Conservation (phyloP, 306 rosid species). For the Arachis hypogaea region DNA sequence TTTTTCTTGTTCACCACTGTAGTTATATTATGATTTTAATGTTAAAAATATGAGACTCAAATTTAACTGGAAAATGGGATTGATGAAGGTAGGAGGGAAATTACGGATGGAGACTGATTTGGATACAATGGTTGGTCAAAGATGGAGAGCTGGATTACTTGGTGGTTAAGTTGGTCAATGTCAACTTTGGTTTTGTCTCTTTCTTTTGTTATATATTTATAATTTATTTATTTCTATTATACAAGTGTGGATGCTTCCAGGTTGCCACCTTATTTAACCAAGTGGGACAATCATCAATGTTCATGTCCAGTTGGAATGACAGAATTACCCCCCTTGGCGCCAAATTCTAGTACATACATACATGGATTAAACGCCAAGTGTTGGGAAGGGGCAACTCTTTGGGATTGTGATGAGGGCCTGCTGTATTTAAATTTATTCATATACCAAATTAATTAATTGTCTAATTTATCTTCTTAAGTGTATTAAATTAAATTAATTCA, state of each 20-base stretch:
- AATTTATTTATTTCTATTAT: not conserved
- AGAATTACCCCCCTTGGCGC: slow-evolving; percentile 5
- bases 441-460: too few species aligned
- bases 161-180: slow-evolving; percentile 44
- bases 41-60: not conserved
- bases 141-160: slow-evolving; percentile 46
- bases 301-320: not conserved
- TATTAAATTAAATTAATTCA: too few species aligned
- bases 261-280: slow-evolving; percentile 29
- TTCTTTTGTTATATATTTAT: not conserved
- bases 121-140: slow-evolving; percentile 48
- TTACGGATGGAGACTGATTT: slow-evolving; percentile 5
- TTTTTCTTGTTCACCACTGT: too few species aligned
- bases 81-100: not conserved
- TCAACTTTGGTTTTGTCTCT: slow-evolving; percentile 44
- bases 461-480: too few species aligned
- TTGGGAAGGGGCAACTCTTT: not conserved
- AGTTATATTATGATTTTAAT: too few species aligned
- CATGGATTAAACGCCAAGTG: slow-evolving; percentile 6
- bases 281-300: slow-evolving; percentile 31
- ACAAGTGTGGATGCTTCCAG: slow-evolving; percentile 34
- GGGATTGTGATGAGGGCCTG: too few species aligned
- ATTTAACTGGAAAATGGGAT: not conserved
- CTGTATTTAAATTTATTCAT: too few species aligned
- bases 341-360: not conserved